phyloP scores from a whole-genome alignment of 495 filamentous ascomycete species.

The Penicillium psychrofluorescens region DNA sequence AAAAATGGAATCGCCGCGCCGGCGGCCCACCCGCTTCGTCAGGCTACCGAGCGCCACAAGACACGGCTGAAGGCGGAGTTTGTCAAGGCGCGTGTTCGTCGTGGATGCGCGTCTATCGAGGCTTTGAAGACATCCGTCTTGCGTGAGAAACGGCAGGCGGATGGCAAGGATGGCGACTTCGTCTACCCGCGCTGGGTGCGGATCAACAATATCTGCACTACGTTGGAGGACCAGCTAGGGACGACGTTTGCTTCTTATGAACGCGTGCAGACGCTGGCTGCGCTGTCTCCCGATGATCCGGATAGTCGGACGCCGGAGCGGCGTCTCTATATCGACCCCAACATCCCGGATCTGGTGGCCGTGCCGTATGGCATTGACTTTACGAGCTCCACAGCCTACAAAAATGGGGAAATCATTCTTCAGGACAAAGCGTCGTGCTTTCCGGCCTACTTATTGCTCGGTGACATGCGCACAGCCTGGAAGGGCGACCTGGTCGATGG shows the following conservation, averaged over 20 bases:
- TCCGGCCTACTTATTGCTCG: conserved; percentile 71
- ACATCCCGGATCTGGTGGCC: conserved; percentile 79
- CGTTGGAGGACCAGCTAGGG: conserved; percentile 57
- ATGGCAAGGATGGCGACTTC: conserved; percentile 7
- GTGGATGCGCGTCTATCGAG: conserved; percentile 57
- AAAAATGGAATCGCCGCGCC: conserved; percentile 75
- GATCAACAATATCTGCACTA: conserved; percentile 71
- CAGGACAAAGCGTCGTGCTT: conserved; percentile 98
- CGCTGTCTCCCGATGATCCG: conserved; percentile 20
- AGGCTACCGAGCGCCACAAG: conserved; percentile 72
- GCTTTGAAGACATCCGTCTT: conserved; percentile 52
- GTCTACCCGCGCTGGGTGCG: conserved; percentile 81
- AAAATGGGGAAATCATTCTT: conserved; percentile 68
- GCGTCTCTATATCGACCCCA: conserved; percentile 55
- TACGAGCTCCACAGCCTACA: conserved; percentile 62
- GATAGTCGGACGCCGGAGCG: conserved; percentile 18
- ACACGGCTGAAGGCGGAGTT: conserved; percentile 75
- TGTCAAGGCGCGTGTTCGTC: conserved; percentile 64
- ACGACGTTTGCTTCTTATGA: conserved; percentile 59
- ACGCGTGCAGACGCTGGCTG: conserved; percentile 37
- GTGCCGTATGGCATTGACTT: conserved; percentile 63
- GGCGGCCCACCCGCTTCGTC: conserved; percentile 64
- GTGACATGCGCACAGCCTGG: conserved; percentile 26
- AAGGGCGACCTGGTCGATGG: conserved; percentile 78
- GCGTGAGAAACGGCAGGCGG: conserved; percentile 24